These are phyloP conservation scores for Botryotinia narcissicola DNA, from an alignment of 2,329 filamentous ascomycete genomes.

Conservation along the genomic window DNA sequence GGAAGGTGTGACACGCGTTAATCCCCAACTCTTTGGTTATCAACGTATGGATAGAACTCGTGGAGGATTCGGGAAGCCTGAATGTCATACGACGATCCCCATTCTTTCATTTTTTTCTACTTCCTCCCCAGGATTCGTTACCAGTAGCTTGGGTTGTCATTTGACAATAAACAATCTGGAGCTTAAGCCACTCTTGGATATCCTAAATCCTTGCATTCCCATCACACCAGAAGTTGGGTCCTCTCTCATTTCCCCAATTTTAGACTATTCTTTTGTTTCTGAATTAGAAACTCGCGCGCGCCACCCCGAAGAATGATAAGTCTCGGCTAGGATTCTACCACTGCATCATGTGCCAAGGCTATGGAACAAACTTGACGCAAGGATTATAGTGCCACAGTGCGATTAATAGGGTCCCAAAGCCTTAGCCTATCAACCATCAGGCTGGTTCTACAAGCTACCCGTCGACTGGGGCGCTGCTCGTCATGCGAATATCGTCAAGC, in stretches of 20 bases:
- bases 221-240: neutral
- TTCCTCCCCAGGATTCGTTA: neutral
- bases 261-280: neutral
- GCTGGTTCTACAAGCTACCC: neutral
- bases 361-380: neutral
- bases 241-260: neutral
- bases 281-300: neutral
- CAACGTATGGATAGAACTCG: neutral
- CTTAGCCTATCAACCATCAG: neutral
- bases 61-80: neutral
- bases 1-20: neutral
- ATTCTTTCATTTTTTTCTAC: neutral
- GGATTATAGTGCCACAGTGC: neutral
- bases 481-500: neutral
- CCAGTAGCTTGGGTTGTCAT: neutral
- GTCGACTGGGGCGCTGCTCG: neutral
- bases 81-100: neutral
- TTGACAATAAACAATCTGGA: neutral
- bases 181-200: neutral
- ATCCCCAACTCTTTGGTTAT: neutral
- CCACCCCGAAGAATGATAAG: neutral
- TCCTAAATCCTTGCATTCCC: neutral
- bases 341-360: conserved; percentile 10
- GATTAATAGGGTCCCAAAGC: neutral
- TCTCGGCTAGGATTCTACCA: too few relatives aligned